These are phyloP conservation scores for Dactylellina parvicollis DNA, from an alignment of 2,329 filamentous ascomycete species.

Conservation along the genomic window DNA sequence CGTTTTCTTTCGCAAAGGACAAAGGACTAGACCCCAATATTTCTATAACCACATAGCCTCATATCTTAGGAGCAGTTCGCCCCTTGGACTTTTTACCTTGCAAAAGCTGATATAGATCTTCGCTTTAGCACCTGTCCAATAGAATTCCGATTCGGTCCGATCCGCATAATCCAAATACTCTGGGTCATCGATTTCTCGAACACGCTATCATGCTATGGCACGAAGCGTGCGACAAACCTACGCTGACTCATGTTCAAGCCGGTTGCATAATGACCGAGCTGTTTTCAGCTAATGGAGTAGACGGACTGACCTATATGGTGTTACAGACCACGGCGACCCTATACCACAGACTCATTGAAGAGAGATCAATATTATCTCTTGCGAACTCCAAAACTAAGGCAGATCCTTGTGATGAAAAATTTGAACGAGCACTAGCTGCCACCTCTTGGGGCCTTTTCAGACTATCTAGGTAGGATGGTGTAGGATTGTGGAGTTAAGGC, in stretches of 20 bases:
- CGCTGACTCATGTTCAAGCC: not conserved
- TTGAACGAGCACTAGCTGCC: not conserved
- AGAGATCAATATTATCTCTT: not conserved
- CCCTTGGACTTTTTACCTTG: too few relatives aligned
- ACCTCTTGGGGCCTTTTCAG: not conserved
- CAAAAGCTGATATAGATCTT: too few relatives aligned
- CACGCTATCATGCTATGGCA: not conserved
- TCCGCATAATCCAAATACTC: not conserved
- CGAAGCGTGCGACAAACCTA: not conserved
- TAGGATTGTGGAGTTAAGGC: not conserved
- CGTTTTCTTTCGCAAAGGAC: too few relatives aligned
- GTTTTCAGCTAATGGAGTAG: not conserved
- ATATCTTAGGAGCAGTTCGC: too few relatives aligned
- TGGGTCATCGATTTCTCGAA: not conserved
- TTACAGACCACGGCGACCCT: not conserved
- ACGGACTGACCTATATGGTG: not conserved
- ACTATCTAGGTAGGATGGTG: not conserved
- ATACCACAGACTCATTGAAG: not conserved
- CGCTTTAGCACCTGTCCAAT: conserved; percentile 7
- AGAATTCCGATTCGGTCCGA: not conserved
- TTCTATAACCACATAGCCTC: too few relatives aligned
- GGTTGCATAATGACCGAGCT: not conserved
- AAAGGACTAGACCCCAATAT: too few relatives aligned
- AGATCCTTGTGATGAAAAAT: not conserved
- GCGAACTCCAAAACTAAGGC: not conserved